phyloP scores from a whole-genome alignment of 306 rosid genomes.

The Quillaja saponaria region DNA sequence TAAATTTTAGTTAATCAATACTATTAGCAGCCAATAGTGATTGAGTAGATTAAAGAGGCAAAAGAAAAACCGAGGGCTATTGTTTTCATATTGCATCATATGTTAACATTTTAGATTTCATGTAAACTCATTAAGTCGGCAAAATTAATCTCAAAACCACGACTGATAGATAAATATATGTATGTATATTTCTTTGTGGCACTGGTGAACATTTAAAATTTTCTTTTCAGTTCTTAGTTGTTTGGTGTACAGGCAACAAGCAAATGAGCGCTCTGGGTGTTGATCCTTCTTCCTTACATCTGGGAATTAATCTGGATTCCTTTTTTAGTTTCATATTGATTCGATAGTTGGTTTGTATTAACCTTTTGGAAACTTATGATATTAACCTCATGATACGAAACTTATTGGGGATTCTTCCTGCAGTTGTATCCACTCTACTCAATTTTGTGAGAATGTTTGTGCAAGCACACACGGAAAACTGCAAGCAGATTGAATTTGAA shows the following conservation, averaged over 20 bases:
- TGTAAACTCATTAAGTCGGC: not conserved
- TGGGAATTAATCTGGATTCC: not conserved
- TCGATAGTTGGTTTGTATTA: not conserved
- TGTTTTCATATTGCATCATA: not conserved
- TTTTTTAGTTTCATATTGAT: too few relatives aligned
- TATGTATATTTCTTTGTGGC: too few relatives aligned
- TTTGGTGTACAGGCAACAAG: too few relatives aligned
- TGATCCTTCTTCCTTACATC: too few relatives aligned
- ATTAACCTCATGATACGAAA: not conserved
- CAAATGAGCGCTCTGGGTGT: too few relatives aligned
- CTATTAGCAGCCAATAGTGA: not conserved
- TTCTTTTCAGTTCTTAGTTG: too few relatives aligned
- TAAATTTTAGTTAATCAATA: slow-evolving; percentile 1
- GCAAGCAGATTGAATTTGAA: slow-evolving; percentile 66
- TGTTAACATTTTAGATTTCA: not conserved
- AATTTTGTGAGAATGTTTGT: slow-evolving; percentile 76
- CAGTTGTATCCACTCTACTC: slow-evolving; percentile 70
- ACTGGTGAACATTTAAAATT: too few relatives aligned
- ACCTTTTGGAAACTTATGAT: not conserved
- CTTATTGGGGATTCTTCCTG: not conserved
- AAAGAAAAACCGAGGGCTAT: not conserved
- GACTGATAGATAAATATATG: too few relatives aligned
- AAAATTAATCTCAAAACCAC: too few relatives aligned
- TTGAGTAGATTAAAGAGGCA: not conserved
- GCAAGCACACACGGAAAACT: slow-evolving; percentile 64